These are phyloP conservation scores for Protea cynaroides DNA, from an alignment of 164 flowering plant species.

Conservation along the genomic window DNA sequence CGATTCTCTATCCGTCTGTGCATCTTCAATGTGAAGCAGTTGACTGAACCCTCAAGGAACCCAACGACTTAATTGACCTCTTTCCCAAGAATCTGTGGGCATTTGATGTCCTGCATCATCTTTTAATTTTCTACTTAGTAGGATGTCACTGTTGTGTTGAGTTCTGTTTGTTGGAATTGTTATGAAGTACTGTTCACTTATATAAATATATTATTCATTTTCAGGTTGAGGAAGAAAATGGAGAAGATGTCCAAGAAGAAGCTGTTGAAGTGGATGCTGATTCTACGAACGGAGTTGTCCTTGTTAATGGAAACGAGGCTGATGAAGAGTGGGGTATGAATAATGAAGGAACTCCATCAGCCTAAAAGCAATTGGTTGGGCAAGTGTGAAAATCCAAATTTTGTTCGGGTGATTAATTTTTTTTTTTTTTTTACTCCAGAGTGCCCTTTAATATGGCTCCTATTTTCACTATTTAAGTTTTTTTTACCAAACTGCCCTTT, in stretches of 20 bases:
- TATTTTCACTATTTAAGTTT: too few species aligned
- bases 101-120: too few species aligned
- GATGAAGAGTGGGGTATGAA: conserved; percentile 93
- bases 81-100: too few species aligned
- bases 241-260: conserved; percentile 58
- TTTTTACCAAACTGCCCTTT: conserved; percentile 26
- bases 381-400: conserved; percentile 71
- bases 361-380: conserved; percentile 82
- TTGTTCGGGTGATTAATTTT: conserved; percentile 82
- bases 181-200: background rate
- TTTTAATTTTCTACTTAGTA: too few species aligned
- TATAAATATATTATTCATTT: background rate
- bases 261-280: conserved; percentile 77
- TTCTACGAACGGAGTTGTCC: conserved; percentile 78
- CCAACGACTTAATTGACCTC: too few species aligned
- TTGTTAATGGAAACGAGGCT: conserved; percentile 75
- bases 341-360: conserved; percentile 88
- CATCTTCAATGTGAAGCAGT: too few species aligned
- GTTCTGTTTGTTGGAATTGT: background rate
- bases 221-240: conserved; percentile 44
- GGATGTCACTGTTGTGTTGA: too few species aligned
- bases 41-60: too few species aligned
- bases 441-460: conserved; percentile 27
- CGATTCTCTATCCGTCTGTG: too few species aligned
- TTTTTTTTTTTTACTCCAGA: conserved; percentile 28